Evolutionary conservation across 495 filamentous ascomycete genomes (phyloP).

Genomic region (Aspergillus incahuasiensis): DNA sequence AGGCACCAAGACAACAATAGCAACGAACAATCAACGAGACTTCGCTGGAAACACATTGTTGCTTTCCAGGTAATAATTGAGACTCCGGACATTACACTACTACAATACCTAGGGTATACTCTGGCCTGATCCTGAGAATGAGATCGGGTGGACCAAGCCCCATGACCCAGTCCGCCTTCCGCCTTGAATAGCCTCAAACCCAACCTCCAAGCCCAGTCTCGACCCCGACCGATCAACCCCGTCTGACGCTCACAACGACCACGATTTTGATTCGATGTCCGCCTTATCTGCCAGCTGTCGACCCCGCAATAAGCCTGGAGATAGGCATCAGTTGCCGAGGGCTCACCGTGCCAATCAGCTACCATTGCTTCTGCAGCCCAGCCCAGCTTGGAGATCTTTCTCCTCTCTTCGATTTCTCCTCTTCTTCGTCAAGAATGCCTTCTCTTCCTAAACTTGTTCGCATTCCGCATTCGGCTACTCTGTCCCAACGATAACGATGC

Average conservation of each 20-base stretch:
- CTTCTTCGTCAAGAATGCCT: constrained; percentile 6
- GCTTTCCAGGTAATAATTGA: neutral
- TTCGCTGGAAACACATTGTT: neutral
- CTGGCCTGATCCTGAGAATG: neutral
- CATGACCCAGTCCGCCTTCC: neutral
- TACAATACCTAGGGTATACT: too few species aligned
- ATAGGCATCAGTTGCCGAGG: neutral
- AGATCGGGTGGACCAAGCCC: neutral
- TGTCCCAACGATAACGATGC: constrained; percentile 36
- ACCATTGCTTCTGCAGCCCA: neutral
- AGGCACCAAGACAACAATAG: constrained; percentile 23
- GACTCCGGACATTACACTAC: too few species aligned
- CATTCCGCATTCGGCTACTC: neutral
- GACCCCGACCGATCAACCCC: neutral
- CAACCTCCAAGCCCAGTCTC: neutral
- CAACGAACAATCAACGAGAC: constrained; percentile 10
- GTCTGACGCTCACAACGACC: neutral
- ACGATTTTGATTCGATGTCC: neutral
- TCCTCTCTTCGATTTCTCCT: neutral
- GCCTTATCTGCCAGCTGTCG: neutral
- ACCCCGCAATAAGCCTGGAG: neutral
- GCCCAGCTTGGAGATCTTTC: neutral
- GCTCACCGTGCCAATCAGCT: constrained; percentile 9
- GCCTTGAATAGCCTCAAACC: neutral
- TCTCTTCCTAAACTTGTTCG: neutral